These are phyloP conservation scores for Eutrema yunnanense DNA, from an alignment of 345 rosid genomes.

Conservation along the genomic window DNA sequence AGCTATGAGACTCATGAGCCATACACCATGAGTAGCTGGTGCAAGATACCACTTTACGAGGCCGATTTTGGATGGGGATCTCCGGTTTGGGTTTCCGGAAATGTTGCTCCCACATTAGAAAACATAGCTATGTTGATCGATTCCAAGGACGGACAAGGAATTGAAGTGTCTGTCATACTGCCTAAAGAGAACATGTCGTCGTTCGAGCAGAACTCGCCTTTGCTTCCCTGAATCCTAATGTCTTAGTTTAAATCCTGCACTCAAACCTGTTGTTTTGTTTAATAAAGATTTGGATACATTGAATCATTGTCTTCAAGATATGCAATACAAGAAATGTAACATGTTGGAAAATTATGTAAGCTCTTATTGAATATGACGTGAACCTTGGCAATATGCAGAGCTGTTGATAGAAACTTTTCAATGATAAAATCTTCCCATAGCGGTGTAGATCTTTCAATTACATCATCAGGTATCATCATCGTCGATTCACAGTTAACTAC, in stretches of 20 bases:
- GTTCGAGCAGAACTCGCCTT: constrained; percentile 35
- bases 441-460: no score
- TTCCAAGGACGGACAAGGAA: constrained; percentile 30
- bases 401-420: no score
- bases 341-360: no score
- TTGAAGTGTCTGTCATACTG: constrained; percentile 48
- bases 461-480: no score
- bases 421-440: no score
- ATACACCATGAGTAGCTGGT: constrained; percentile 38
- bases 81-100: constrained; percentile 37
- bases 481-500: no score
- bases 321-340: neutral
- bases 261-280: neutral
- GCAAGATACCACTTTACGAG: constrained; percentile 37
- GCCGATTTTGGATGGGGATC: constrained; percentile 46
- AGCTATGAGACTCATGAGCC: constrained; percentile 14
- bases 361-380: no score
- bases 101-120: neutral
- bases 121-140: constrained; percentile 31
- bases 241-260: neutral
- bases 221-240: constrained; percentile 34
- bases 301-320: neutral
- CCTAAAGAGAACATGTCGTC: constrained; percentile 34
- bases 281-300: neutral
- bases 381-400: no score